Conservation (phyloP, 192 early-diverging fungal species). For the Paraglomus brasilianum region DNA sequence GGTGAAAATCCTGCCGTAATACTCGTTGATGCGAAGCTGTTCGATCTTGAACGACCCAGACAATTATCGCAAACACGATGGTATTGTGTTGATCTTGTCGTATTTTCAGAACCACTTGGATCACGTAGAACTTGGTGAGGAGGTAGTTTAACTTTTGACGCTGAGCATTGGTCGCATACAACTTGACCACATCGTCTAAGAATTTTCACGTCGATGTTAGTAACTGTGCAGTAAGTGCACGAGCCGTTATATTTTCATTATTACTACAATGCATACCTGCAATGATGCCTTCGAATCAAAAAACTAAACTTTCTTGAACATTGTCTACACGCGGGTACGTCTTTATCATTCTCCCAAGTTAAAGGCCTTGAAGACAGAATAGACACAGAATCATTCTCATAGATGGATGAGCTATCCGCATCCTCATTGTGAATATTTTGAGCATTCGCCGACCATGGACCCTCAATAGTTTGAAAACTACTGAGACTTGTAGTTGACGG, state of each 20-base stretch:
- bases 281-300: constrained; percentile 84
- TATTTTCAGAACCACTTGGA: constrained; percentile 5
- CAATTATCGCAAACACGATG: constrained; percentile 27
- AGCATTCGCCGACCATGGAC: not conserved
- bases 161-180: constrained; percentile 27
- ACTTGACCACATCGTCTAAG: constrained; percentile 42
- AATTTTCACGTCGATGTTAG: not conserved
- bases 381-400: not conserved
- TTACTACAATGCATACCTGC: constrained; percentile 45
- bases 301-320: constrained; percentile 73
- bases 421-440: constrained; percentile 14
- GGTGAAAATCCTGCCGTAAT: not conserved
- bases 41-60: not conserved
- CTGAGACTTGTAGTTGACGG: constrained; percentile 25
- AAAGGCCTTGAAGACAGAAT: constrained; percentile 33
- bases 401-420: not conserved
- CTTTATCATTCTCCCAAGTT: constrained; percentile 78
- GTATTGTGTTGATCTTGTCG: not conserved
- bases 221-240: not conserved
- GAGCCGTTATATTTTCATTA: not conserved
- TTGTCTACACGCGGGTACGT: constrained; percentile 63
- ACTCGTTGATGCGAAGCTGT: constrained; percentile 14
- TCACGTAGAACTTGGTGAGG: constrained; percentile 8
- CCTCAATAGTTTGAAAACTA: constrained; percentile 21
- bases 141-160: constrained; percentile 1